These are phyloP conservation scores for Leptographium wingfieldii DNA, from an alignment of 2,329 filamentous ascomycete species.

Conservation along the genomic window DNA sequence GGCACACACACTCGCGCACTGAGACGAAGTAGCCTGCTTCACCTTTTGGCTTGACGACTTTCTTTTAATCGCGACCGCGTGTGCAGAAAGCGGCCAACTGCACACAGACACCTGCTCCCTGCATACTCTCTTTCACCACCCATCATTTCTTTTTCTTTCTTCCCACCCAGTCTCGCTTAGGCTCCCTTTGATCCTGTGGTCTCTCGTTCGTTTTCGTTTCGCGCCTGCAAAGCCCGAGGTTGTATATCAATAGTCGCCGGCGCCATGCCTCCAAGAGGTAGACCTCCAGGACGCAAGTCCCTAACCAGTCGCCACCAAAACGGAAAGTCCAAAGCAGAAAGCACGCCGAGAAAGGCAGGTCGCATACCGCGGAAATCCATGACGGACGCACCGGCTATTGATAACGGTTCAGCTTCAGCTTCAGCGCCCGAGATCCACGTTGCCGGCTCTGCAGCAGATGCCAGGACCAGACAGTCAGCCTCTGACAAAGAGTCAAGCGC, in stretches of 20 bases:
- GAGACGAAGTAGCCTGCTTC: not conserved
- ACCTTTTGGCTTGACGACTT: not conserved
- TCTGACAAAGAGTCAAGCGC: no score
- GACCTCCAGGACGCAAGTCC: slow-evolving; percentile 10
- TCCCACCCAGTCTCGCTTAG: not conserved
- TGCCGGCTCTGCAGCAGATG: not conserved
- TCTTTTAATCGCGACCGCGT: not conserved
- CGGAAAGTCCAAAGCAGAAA: not conserved
- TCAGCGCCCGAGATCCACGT: slow-evolving; percentile 1
- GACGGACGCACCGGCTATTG: not conserved
- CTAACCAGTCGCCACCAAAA: not conserved
- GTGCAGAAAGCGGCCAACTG: not conserved
- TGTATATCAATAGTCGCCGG: not conserved
- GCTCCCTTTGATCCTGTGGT: not conserved
- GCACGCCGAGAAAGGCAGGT: not conserved
- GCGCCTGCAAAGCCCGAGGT: not conserved
- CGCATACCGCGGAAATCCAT: not conserved
- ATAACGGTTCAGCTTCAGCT: no score
- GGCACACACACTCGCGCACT: not conserved
- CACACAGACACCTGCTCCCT: not conserved
- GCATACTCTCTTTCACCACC: not conserved
- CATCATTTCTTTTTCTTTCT: not conserved
- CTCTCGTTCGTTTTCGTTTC: not conserved
- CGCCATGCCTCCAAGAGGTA: slow-evolving; percentile 9
- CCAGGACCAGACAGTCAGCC: not conserved